phyloP scores from a whole-genome alignment of 2,329 filamentous ascomycete species.

The Annulohypoxylon truncatum region DNA sequence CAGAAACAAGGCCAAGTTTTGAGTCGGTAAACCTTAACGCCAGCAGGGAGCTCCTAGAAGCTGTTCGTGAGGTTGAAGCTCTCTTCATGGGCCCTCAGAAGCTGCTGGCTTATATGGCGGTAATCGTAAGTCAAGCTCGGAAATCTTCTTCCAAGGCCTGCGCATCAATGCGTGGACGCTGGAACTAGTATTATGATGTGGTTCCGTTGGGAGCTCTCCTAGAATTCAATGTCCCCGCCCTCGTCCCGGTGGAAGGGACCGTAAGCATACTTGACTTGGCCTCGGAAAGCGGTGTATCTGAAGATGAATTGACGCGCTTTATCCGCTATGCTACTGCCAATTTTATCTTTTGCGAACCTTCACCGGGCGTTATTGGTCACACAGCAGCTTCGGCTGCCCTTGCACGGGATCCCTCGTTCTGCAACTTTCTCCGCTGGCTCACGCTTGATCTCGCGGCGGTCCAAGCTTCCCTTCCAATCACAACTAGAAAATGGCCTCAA shows the following conservation, averaged over 20 bases:
- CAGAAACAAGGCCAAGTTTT: neutral
- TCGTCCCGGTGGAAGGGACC: conserved; percentile 1
- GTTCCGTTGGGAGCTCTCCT: conserved; percentile 2
- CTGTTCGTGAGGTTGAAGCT: conserved; percentile 2
- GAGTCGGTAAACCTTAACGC: neutral
- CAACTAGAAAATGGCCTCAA: neutral
- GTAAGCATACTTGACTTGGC: neutral
- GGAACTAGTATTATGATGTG: neutral
- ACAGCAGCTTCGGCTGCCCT: neutral
- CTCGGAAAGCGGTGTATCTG: neutral
- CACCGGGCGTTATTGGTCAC: neutral
- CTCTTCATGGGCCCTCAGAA: conserved; percentile 2
- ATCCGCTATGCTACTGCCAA: conserved; percentile 7
- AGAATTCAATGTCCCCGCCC: conserved; percentile 2
- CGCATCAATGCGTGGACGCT: neutral
- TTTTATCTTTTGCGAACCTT: conserved; percentile 7
- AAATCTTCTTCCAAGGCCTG: neutral
- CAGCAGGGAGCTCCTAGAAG: neutral
- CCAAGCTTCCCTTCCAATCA: neutral
- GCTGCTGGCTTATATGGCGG: neutral
- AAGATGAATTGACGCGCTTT: conserved; percentile 8
- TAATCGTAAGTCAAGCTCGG: neutral
- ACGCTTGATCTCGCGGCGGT: neutral
- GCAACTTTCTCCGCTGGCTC: neutral
- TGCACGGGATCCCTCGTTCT: neutral